Base-by-base conservation (phyloP, 202 grass and related monocot species). In the Elaeis oleifera region DNA sequence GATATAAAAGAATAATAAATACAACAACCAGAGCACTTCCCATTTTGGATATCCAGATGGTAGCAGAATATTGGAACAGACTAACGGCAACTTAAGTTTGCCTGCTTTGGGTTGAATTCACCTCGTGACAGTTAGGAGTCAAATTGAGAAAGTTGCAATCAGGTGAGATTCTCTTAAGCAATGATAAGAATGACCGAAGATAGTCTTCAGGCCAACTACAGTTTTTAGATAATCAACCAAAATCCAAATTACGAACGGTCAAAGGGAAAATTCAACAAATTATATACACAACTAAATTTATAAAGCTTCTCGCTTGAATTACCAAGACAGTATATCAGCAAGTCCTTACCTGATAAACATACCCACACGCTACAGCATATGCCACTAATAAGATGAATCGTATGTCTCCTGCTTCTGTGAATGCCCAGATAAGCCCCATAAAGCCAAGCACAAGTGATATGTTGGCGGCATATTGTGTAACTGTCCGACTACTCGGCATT, bases 361-460 rank as follows among this genome's bases (percentile, higher is more conserved):
- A 91, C 54, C 87, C 92, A 53, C 92, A 91, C 9, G 84, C 67
- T 51, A 97, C 82, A 58, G 92, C 92, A 77, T 21, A 86, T 29
- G 70, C 72, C 54, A 97, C 72, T 58, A 91, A 67, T 28, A 86
- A 53, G 55, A 97, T 81, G 51, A 91, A 97, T 25, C 88, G 79
- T 23, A 72, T 51, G 18, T 91, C 88, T 53, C 77, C 48, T 3
- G 92, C 79, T 79, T 97, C 74, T n/a, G 73, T 44, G 70, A 80
- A 89, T 49, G 84, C 79, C 92, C 88, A 91, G 52, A 91, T 74
- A 6, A 97, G 67, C 1, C 82, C 92, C 4, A 53, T 61, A 73
- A 91, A 77, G 3, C 92, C 79, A 3, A 97, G 74, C 14, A 78
- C 13, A 48, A 97, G 92, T 62, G 84, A 91, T 64, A 81, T 1